Base-by-base conservation (phyloP, 495 filamentous ascomycete species). In the Pseudevernia furfuracea region DNA sequence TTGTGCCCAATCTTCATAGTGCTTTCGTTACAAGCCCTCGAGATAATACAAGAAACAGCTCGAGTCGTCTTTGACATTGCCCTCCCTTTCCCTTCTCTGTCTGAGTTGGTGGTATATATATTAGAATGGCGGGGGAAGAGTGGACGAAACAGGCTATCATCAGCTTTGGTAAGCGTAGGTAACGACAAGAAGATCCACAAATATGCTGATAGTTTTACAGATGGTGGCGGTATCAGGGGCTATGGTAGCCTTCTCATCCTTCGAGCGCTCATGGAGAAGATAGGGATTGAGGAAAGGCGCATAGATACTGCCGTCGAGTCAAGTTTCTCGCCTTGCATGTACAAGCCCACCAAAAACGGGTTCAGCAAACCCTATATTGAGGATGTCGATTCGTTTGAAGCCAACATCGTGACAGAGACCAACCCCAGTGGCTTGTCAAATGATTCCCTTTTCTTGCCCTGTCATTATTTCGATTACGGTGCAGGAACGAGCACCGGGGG, bases 401-500 rank as follows among this genome's bases (percentile, higher is more conserved):
- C 58, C 25, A 32, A 3, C 12, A 1, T 23, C 32, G 38, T 43
- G 44, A 28, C 38, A 41, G 25, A 39, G 58, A 60, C 58, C 38
- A 44, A 44, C 28, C 6, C 38, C 57, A 60, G 10, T 8, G 52
- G 28, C 30, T 55, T 55, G 30, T 55, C 28, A 15, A 8, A 55
- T 12, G 52, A 55, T 55, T 55, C 52, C 21, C 30, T 55, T 10
- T 55, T 55, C 30, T 21, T 55, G 30, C 52, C 52, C 0, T 55
- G 52, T 21, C 52, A 55, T 55, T 55, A 55, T n/a, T 70, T 70
- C 38, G 62, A 68, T 49, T 56, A 65, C 56, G 63, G 64, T 19
- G 66, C 61, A 8, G 68, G 68, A n/a, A 68, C 67, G 19, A 66
- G 58, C 56, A 65, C 61, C 25, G 59, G 66, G 14, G 38, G 48